phyloP scores from a whole-genome alignment of 176 grass and related monocot species.

The Phoenix dactylifera region DNA sequence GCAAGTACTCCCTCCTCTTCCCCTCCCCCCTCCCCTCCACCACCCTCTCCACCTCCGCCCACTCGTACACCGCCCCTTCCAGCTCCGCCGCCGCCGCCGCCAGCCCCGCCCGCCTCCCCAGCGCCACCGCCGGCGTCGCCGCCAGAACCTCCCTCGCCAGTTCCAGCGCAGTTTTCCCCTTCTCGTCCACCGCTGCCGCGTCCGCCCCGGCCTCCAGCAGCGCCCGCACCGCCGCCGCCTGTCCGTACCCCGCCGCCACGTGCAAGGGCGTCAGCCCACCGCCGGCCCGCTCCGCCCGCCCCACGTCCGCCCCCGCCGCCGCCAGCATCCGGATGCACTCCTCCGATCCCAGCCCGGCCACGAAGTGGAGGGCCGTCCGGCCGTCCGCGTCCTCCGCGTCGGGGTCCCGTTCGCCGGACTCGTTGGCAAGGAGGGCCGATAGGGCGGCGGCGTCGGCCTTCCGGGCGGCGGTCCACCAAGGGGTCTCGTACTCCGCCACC shows the following conservation, averaged over 20 bases:
- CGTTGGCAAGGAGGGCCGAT: conserved; percentile 42
- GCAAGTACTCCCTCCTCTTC: conserved; percentile 68
- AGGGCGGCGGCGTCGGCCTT: conserved; percentile 51
- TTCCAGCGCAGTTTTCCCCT: conserved; percentile 50
- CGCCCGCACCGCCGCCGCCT: conserved; percentile 35
- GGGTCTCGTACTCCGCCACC: conserved; percentile 70
- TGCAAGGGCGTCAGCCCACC: conserved; percentile 74
- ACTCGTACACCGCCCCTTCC: conserved; percentile 91
- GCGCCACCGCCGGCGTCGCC: conserved; percentile 44
- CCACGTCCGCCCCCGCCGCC: conserved; percentile 49
- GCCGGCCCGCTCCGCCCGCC: conserved; percentile 36
- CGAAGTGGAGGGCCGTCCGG: conserved; percentile 79
- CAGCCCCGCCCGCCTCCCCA: conserved; percentile 58
- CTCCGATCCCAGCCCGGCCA: conserved; percentile 62
- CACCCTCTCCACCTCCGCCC: conserved; percentile 84
- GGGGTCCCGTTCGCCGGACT: conserved; percentile 47
- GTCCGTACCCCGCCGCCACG: conserved; percentile 66
- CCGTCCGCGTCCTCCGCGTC: conserved; percentile 72
- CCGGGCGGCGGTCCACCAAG: conserved; percentile 80
- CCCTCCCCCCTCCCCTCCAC: conserved; percentile 70
- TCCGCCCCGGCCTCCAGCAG: conserved; percentile 70
- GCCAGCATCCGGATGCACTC: conserved; percentile 62
- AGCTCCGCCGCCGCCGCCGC: conserved; percentile 60
- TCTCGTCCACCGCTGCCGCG: conserved; percentile 38
- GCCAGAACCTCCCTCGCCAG: conserved; percentile 61